Evolutionary conservation across 257 asterid species (phyloP), one percentile per base, ranked within the genome.

Genomic region (Apocynum venetum): DNA sequence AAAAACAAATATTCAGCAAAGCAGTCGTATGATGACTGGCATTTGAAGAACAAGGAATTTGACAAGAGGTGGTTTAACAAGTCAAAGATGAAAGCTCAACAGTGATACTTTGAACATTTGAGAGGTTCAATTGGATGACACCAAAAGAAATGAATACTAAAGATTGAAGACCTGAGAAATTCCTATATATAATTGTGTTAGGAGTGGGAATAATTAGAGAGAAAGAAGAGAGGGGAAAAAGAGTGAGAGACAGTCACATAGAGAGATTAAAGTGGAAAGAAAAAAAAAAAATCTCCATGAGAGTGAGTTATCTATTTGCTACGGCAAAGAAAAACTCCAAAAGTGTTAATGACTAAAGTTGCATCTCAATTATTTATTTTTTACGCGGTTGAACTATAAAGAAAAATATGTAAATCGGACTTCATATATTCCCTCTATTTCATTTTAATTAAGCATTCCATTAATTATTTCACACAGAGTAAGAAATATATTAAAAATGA

Each of bases 51-150:
- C 43, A 35, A 72, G 55, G 52, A 65, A 70, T 13, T 57, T 6
- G 72, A 10, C 19, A 51, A 36, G 7, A 55, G 38, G 41, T 52
- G 71, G 76, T 78, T 79, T 41, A 52, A 61, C 12, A 31, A 73
- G 85, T 81, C 87, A 81, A 79, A 67, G 56, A 72, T 71, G 79
- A 59, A 57, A 72, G 69, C 48, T 63, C 44, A 74, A 36, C 46
- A 59, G 53, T 73, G 75, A 69, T 31, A 55, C 20, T 64, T 73
- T 79, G 73, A 73, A 79, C 6, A n/a, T 73, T 79, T 40, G 75
- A 53, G 72, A 17, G 46, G 51, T 47, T 36, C 40, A 9, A 56
- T 55, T 40, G 78, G 78, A 52, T 40, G 69, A 55, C 61, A 31
- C 76, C 25, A 47, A 64, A 52, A 53, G 36, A 25, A 25, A 55